Evolutionary conservation across 768 basidiomycete genomes (phyloP), one percentile per base, ranked within the genome.

Genomic region (Russula foetens): DNA sequence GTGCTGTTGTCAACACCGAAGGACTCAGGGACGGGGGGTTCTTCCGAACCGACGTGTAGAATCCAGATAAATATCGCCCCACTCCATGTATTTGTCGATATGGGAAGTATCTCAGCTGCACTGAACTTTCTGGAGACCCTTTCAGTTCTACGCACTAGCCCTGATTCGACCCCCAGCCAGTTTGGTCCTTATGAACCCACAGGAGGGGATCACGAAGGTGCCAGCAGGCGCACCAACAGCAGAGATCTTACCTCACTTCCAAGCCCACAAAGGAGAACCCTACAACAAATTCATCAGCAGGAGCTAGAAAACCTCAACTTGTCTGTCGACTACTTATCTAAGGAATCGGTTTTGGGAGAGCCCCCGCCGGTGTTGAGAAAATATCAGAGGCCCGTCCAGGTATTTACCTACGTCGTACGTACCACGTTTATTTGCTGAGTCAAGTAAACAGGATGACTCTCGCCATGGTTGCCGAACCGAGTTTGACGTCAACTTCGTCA

Each of bases 1-100:
- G 9, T 69, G 8, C 57, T 46, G 1, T 52, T 66, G 21, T 54
- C 52, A n/a, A 62, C 60, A 23, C 33, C 58, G 15, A 52, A 39
- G 14, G 56, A 48, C 19, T 39, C 58, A 21, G 39, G 33, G 19
- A 33, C 15, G 17, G 47, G 54, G 23, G 31, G n/a, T 7, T 17
- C 23, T 2, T 41, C 41, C 23, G 45, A 51, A 56, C 28, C 65
- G 53, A 29, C 55, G 31, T 41, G 55, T 33, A 52, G 51, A 5
- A 52, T 83, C 33, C 74, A 79, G 29, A 67, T 82, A n/a, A 68
- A 69, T n/a, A 51, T 82, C 8, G 74, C 75, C 11, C 87, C 92
- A 11, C 66, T 95, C 11, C 92, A 93, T 67, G 44, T 88, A n/a
- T 90, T 92, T 67, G 53, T 90, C 28, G 91, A 95, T 69, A 73